Evolutionary conservation across 2,329 filamentous ascomycete species (phyloP).

Genomic region (Lachnellula arida): DNA sequence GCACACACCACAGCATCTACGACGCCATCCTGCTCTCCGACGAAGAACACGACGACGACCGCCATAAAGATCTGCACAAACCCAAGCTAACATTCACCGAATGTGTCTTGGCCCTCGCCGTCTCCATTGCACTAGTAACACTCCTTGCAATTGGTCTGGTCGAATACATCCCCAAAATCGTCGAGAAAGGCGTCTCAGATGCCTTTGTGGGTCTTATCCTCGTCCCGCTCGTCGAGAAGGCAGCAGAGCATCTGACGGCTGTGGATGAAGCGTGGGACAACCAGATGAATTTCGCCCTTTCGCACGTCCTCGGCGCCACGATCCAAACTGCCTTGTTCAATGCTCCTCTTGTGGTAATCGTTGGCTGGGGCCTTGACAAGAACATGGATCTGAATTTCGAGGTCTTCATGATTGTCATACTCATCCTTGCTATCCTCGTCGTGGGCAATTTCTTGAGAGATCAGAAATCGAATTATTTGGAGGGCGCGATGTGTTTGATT

Average conservation of each 20-base stretch:
- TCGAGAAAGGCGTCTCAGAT: conserved; percentile 50
- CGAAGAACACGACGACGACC: conserved; percentile 56
- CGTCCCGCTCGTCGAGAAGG: conserved; percentile 74
- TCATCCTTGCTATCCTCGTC: conserved; percentile 27
- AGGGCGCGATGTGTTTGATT: not conserved
- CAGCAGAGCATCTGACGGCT: conserved; percentile 73
- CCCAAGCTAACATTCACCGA: conserved; percentile 72
- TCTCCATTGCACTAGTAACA: conserved; percentile 65
- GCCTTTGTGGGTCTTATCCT: conserved; percentile 75
- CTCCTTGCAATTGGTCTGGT: conserved; percentile 72
- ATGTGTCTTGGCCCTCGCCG: conserved; percentile 57
- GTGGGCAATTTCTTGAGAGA: conserved; percentile 56
- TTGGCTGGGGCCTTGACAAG: conserved; percentile 58
- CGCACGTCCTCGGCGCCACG: conserved; percentile 73
- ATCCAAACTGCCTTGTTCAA: conserved; percentile 78
- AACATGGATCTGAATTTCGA: conserved; percentile 4
- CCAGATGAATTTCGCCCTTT: conserved; percentile 70
- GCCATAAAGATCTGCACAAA: conserved; percentile 52
- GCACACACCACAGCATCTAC: conserved; percentile 72
- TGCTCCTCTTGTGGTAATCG: conserved; percentile 60
- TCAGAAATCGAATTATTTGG: conserved; percentile 3
- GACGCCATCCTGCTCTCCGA: conserved; percentile 66
- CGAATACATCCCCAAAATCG: conserved; percentile 61
- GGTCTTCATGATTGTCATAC: conserved; percentile 2
- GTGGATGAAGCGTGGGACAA: conserved; percentile 71